Evolutionary conservation across 306 rosid genomes (phyloP).

Genomic region (Lathyrus sativus): DNA sequence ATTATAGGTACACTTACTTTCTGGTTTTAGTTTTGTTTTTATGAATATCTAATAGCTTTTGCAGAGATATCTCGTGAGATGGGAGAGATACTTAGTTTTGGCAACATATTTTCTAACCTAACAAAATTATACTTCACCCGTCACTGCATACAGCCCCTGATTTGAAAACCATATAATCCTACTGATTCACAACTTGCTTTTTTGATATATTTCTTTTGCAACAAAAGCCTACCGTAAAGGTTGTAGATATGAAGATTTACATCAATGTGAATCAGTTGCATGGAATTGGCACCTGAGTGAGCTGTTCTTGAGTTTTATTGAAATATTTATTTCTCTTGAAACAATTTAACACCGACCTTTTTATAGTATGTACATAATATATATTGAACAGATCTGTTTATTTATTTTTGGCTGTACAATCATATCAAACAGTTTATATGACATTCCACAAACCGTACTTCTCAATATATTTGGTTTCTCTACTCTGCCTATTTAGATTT

Average conservation of each 20-base stretch:
- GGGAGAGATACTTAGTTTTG: slow-evolving; percentile 12
- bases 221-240: slow-evolving; percentile 9
- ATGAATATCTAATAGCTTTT: slow-evolving; percentile 25
- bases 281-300: slow-evolving; percentile 19
- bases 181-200: slow-evolving; percentile 29
- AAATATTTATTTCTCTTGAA: slow-evolving; percentile 7
- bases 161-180: slow-evolving; percentile 15
- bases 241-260: slow-evolving; percentile 14
- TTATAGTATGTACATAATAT: slow-evolving; percentile 2
- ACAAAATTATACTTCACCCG: slow-evolving; percentile 9
- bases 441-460: neutral
- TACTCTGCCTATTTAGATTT: neutral
- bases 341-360: slow-evolving; percentile 6
- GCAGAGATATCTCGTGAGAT: slow-evolving; percentile 24
- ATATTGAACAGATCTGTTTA: neutral
- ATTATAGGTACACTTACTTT: slow-evolving; percentile 66
- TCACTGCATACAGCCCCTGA: slow-evolving; percentile 20
- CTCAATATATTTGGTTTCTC: slow-evolving; percentile 21
- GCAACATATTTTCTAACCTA: neutral
- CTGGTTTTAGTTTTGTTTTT: slow-evolving; percentile 31
- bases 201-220: slow-evolving; percentile 17
- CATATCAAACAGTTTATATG: slow-evolving; percentile 7
- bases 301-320: slow-evolving; percentile 12
- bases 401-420: slow-evolving; percentile 3
- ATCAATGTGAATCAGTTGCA: slow-evolving; percentile 14